Percentiles rank a stretch among this genome's conserved stretches.
These are phyloP conservation scores for Globisporangium canariense DNA, from an alignment of 352 stramenopile genomes.

Conservation along the genomic window DNA sequence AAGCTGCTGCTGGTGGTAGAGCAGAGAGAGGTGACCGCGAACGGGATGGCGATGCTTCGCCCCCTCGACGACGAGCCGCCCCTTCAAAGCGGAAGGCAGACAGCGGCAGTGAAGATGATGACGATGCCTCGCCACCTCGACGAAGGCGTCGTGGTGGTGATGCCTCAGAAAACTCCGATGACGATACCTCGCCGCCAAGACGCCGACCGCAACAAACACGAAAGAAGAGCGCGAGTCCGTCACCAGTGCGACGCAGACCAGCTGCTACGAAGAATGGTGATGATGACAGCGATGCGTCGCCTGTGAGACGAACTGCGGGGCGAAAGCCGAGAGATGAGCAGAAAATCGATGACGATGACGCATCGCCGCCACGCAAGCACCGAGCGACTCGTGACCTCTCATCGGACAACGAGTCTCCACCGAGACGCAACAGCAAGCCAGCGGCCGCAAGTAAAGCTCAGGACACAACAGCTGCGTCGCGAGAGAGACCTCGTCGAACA, in stretches of 20 bases:
- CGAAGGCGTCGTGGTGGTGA: not conserved
- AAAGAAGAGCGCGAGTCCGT: constrained; percentile 2
- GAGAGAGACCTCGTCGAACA: constrained; percentile 16
- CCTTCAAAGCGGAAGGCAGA: not conserved
- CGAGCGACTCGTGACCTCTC: not conserved
- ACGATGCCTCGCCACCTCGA: constrained; percentile 30
- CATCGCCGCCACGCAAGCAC: constrained; percentile 20
- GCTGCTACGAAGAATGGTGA: not conserved
- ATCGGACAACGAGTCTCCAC: not conserved
- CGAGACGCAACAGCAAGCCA: not conserved
- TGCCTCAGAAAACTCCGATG: not conserved
- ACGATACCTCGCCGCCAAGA: constrained; percentile 27
- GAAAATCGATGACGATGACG: constrained; percentile 14
- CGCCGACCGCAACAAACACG: not conserved
- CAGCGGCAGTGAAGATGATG: constrained; percentile 13
- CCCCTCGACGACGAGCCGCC: constrained; percentile 19
- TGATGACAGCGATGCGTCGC: constrained; percentile 27
- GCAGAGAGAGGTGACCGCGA: not conserved
- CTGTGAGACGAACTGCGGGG: constrained; percentile 14
- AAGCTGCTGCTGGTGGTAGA: not conserved
- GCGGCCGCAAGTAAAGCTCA: not conserved
- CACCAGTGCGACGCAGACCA: not conserved
- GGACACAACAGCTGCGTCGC: not conserved
- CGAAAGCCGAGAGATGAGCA: constrained; percentile 5
- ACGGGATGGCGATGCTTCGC: constrained; percentile 25